Percentiles rank a stretch among this genome's conserved stretches.
phyloP scores from a whole-genome alignment of 1,139 yeast species.

The Candida sanyaensis region DNA sequence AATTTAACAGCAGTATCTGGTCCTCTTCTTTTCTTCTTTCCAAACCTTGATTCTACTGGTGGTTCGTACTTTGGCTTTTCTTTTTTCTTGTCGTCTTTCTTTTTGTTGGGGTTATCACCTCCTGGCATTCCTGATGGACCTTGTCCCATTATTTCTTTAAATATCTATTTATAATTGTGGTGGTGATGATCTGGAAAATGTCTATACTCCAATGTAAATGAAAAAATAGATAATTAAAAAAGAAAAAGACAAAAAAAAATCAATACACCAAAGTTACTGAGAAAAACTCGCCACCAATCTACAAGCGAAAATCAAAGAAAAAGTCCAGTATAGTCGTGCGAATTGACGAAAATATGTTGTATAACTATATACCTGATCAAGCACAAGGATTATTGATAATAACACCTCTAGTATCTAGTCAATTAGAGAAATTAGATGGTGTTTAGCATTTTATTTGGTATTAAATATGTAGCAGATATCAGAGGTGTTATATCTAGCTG shows the following conservation, averaged over 20 bases:
- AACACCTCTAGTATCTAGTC: too few relatives aligned
- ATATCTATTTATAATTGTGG: background rate
- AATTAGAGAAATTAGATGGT: too few relatives aligned
- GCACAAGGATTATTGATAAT: too few relatives aligned
- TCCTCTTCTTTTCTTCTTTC: constrained; percentile 88
- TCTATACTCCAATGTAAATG: too few relatives aligned
- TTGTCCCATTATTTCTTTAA: constrained; percentile 57
- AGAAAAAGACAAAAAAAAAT: background rate
- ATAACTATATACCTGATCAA: background rate
- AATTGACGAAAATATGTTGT: background rate
- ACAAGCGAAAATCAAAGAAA: background rate
- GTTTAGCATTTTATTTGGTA: too few relatives aligned
- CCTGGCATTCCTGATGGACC: constrained; percentile 77
- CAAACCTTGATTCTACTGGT: constrained; percentile 92
- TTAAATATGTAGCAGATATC: too few relatives aligned
- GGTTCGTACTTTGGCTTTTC: constrained; percentile 97
- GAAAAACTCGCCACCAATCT: constrained; percentile 13
- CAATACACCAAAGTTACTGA: background rate
- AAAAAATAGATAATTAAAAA: background rate
- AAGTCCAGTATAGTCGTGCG: too few relatives aligned
- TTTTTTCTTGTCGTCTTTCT: constrained; percentile 76
- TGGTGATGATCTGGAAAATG: background rate
- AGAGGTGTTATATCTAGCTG: too few relatives aligned
- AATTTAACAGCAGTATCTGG: constrained; percentile 87
- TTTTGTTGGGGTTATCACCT: constrained; percentile 56